phyloP scores from a whole-genome alignment of 805 yeast species.

The Metschnikowia baotianmanensis region DNA sequence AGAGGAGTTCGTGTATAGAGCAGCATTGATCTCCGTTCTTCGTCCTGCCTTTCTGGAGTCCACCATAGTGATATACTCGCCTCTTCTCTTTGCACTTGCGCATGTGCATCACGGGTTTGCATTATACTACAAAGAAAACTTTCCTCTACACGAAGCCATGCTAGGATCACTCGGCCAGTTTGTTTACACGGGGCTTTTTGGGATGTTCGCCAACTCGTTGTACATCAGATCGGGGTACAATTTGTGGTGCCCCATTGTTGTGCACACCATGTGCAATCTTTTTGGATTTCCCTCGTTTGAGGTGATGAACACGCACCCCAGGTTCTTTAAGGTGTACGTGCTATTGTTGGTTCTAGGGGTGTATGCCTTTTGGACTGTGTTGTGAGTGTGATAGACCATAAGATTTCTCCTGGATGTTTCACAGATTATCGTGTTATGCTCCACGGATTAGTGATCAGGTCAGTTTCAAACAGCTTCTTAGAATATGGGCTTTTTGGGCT shows the following conservation, averaged over 20 bases:
- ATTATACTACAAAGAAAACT: constrained; percentile 27
- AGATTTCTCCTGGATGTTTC: too few species aligned
- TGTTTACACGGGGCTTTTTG: constrained; percentile 67
- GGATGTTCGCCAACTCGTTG: constrained; percentile 58
- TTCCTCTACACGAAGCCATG: constrained; percentile 29
- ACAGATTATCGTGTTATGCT: too few species aligned
- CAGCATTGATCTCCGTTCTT: constrained; percentile 35
- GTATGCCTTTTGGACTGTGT: constrained; percentile 6
- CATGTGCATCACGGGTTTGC: constrained; percentile 74
- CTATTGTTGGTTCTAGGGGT: constrained; percentile 43
- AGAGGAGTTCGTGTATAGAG: constrained; percentile 72
- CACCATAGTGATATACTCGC: constrained; percentile 25
- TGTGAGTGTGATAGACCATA: constrained; percentile 2
- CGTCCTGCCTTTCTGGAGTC: constrained; percentile 10
- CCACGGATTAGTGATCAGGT: too few species aligned
- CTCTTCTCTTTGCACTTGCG: constrained; percentile 71
- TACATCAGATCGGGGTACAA: constrained; percentile 48
- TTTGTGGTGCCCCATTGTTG: constrained; percentile 54
- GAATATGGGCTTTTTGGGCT: too few species aligned
- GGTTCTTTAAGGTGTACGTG: constrained; percentile 29
- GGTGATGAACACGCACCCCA: constrained; percentile 16
- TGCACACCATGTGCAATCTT: constrained; percentile 67
- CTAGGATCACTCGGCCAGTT: constrained; percentile 50
- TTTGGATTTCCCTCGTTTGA: constrained; percentile 59
- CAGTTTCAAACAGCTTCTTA: too few species aligned